Percentiles rank a stretch among this genome's conserved stretches.
phyloP scores from a whole-genome alignment of 805 yeast species.

The Ogataea ganodermae region DNA sequence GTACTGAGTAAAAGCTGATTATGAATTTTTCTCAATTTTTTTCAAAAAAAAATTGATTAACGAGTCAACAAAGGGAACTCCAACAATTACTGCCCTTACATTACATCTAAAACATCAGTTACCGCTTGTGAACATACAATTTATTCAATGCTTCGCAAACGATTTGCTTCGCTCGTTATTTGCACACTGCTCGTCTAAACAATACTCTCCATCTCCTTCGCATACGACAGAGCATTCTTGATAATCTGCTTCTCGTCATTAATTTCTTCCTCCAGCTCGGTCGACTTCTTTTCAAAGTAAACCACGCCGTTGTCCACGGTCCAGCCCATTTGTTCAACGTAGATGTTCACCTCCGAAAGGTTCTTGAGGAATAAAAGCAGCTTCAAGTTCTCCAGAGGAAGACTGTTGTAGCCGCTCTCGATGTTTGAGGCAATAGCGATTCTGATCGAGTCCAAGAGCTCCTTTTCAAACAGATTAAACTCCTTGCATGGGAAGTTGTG shows the following conservation, averaged over 20 bases:
- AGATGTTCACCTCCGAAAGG: conserved; percentile 51
- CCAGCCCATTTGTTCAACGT: conserved; percentile 63
- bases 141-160: no score
- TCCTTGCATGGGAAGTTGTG: conserved; percentile 70
- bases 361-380: conserved; percentile 69
- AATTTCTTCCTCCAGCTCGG: conserved; percentile 33
- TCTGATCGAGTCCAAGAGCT: conserved; percentile 77
- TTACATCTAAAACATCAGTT: no score
- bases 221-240: conserved; percentile 78
- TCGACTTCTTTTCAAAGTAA: conserved; percentile 39
- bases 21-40: neutral
- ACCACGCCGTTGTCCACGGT: conserved; percentile 50
- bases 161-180: no score
- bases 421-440: conserved; percentile 83
- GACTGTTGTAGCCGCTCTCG: conserved; percentile 70
- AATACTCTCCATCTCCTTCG: conserved; percentile 90
- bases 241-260: conserved; percentile 52
- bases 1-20: no score
- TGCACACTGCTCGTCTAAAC: conserved; percentile 43
- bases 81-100: no score
- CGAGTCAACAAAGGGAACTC: no score
- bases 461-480: conserved; percentile 73
- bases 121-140: neutral
- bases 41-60: no score
- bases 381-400: conserved; percentile 84